Evolutionary conservation across 192 early-diverging fungal species (phyloP).

Genomic region (Backusella liffmaniae): DNA sequence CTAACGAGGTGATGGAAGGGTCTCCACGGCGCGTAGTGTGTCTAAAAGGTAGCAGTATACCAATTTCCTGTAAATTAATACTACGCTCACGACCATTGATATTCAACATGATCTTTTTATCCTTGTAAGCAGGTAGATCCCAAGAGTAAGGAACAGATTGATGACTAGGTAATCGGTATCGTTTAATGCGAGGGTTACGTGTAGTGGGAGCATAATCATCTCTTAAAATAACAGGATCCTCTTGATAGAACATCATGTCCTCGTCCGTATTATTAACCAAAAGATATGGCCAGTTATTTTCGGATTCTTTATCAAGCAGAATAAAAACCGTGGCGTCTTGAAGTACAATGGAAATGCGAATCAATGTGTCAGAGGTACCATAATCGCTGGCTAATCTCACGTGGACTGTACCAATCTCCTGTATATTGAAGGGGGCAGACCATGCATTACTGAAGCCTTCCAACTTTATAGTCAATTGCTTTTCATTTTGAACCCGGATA

Average conservation of each 20-base stretch:
- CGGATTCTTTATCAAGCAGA: slow-evolving; percentile 67
- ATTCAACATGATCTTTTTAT: slow-evolving; percentile 73
- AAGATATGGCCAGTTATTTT: slow-evolving; percentile 83
- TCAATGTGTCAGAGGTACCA: slow-evolving; percentile 55
- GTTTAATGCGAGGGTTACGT: neutral
- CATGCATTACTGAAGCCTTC: slow-evolving; percentile 68
- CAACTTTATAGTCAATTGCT: slow-evolving; percentile 66
- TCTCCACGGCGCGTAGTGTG: slow-evolving; percentile 51
- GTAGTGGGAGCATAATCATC: slow-evolving; percentile 21
- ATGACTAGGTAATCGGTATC: slow-evolving; percentile 40
- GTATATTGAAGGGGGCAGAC: slow-evolving; percentile 85
- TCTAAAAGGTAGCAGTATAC: slow-evolving; percentile 80
- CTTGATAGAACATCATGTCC: slow-evolving; percentile 80
- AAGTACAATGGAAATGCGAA: slow-evolving; percentile 80
- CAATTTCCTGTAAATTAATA: slow-evolving; percentile 89
- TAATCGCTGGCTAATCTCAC: slow-evolving; percentile 73
- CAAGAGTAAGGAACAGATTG: slow-evolving; percentile 80
- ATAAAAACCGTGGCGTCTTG: slow-evolving; percentile 93
- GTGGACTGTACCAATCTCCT: slow-evolving; percentile 82
- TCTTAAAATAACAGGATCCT: slow-evolving; percentile 38
- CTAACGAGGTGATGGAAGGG: slow-evolving; percentile 60
- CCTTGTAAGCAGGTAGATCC: slow-evolving; percentile 78
- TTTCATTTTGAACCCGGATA: slow-evolving; percentile 59
- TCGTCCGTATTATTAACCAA: slow-evolving; percentile 75
- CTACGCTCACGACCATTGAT: slow-evolving; percentile 75